Evolutionary conservation across 345 rosid species (phyloP).

Genomic region (Bretschneidera sinensis): DNA sequence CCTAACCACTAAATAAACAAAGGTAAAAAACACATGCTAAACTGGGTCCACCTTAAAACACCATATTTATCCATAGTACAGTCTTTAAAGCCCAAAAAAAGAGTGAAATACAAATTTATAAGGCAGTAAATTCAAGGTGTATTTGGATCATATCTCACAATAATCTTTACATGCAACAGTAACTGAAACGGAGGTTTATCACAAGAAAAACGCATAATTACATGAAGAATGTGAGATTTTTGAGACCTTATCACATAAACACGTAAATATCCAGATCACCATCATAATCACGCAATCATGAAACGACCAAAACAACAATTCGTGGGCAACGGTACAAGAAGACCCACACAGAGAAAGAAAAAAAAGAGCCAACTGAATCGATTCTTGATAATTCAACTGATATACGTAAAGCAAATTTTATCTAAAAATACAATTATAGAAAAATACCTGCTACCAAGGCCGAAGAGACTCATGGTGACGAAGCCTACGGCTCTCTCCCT

Average conservation of each 20-base stretch:
- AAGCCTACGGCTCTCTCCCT: conserved; percentile 1
- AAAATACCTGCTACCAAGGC: conserved; percentile 44
- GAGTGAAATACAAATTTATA: too few relatives aligned
- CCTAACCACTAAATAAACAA: too few relatives aligned
- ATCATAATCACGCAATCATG: neutral
- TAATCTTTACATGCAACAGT: neutral
- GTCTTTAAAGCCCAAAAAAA: too few relatives aligned
- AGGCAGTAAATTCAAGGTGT: neutral
- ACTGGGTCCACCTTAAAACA: neutral
- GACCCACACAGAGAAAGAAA: neutral
- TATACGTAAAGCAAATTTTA: too few relatives aligned
- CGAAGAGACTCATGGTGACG: conserved; percentile 46
- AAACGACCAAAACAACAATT: neutral
- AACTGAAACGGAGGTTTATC: neutral
- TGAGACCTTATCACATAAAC: neutral
- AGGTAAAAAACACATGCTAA: neutral
- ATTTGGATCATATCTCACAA: neutral
- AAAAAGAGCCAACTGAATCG: neutral
- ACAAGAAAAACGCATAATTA: neutral
- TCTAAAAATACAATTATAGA: too few relatives aligned
- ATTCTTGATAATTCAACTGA: neutral
- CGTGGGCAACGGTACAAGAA: neutral
- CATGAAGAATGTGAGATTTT: neutral
- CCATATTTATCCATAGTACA: too few relatives aligned
- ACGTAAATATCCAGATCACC: neutral